Percentiles rank a stretch among this genome's conserved stretches.
These are phyloP conservation scores for Apostasia ramifera DNA, from an alignment of 106 monocot species.

Conservation along the genomic window DNA sequence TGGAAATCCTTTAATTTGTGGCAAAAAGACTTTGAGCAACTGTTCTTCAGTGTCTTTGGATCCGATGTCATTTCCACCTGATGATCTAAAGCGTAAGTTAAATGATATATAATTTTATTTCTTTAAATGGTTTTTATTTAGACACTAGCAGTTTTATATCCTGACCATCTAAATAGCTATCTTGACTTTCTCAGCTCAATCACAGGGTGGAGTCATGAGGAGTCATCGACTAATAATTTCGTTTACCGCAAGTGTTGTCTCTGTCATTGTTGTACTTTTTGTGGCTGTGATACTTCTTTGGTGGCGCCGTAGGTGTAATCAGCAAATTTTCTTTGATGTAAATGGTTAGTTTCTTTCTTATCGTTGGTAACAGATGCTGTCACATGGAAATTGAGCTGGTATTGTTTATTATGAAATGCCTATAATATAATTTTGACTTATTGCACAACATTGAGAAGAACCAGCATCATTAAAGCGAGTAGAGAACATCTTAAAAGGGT, in stretches of 20 bases:
- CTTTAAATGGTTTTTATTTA: neutral
- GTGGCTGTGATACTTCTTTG: conserved; percentile 50
- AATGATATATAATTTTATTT: neutral
- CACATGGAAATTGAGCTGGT: no score
- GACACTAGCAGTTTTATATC: conserved; percentile 2
- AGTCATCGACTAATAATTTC: conserved; percentile 51
- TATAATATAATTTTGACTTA: no score
- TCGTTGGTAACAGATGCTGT: no score
- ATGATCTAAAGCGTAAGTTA: conserved; percentile 58
- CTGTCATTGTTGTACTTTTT: conserved; percentile 30
- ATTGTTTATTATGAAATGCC: no score
- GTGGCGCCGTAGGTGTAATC: conserved; percentile 57
- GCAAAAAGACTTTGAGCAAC: conserved; percentile 40
- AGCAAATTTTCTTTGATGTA: conserved; percentile 88
- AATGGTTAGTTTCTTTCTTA: conserved; percentile 42
- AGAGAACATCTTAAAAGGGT: no score
- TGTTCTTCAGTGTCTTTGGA: conserved; percentile 73
- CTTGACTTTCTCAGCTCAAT: conserved; percentile 49
- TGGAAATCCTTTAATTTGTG: conserved; percentile 91
- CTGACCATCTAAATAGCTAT: conserved; percentile 13
- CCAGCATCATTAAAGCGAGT: no score
- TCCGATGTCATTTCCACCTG: conserved; percentile 72
- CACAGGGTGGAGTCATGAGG: conserved; percentile 33
- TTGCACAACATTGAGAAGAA: no score
- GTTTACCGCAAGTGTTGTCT: conserved; percentile 56